These are phyloP conservation scores for Macaranga tanarius DNA, from an alignment of 441 rosid genomes.

Conservation along the genomic window DNA sequence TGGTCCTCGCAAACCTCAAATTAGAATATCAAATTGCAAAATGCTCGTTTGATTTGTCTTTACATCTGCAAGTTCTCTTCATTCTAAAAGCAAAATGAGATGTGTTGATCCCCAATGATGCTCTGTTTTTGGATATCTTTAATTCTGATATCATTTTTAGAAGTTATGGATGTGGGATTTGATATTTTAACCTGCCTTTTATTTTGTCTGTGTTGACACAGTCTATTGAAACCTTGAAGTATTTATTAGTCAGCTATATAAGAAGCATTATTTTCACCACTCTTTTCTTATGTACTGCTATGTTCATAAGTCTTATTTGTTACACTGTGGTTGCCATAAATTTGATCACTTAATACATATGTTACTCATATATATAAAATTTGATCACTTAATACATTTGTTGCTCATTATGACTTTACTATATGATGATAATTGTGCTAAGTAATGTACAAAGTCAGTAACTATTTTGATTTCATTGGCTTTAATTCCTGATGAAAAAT, in stretches of 20 bases:
- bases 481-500: slow-evolving; percentile 1
- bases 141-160: neutral
- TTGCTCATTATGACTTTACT: neutral
- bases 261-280: neutral
- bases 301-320: neutral
- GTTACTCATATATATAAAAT: too few relatives aligned
- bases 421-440: neutral
- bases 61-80: neutral
- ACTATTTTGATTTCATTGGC: neutral
- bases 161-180: neutral
- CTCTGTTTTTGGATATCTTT: neutral
- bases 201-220: neutral
- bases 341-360: neutral
- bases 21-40: neutral
- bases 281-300: neutral
- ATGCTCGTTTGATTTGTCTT: neutral
- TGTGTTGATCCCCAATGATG: neutral
- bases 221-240: neutral
- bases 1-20: neutral
- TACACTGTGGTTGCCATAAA: neutral
- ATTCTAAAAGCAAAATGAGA: neutral
- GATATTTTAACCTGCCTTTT: neutral
- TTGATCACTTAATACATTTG: neutral
- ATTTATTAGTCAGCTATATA: neutral
- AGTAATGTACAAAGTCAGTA: neutral